Percentiles rank a stretch among this genome's conserved stretches.
Evolutionary conservation across 805 yeast species (phyloP).

Genomic region (Lipomyces lipofer): DNA sequence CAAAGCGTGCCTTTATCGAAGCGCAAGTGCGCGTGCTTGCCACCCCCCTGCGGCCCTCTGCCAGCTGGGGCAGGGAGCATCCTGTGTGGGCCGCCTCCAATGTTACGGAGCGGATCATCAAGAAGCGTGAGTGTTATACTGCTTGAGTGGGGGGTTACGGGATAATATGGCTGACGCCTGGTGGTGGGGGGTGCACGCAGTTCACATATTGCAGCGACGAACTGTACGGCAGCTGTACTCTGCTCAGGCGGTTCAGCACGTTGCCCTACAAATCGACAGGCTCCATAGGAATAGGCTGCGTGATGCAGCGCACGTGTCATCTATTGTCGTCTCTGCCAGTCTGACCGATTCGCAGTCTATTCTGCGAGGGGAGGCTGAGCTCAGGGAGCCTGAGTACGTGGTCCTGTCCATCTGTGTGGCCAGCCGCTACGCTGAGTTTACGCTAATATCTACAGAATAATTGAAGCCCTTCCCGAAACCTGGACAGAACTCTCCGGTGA

Average conservation of each 20-base stretch:
- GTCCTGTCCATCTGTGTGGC: neutral
- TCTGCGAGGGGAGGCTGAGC: conserved; percentile 13
- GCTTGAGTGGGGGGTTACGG: too few species aligned
- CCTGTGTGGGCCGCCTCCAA: conserved; percentile 12
- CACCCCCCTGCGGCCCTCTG: conserved; percentile 20
- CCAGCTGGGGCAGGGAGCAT: conserved; percentile 11
- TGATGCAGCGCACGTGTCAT: conserved; percentile 1
- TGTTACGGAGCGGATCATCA: conserved; percentile 7
- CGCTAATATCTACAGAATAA: too few species aligned
- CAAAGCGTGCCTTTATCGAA: conserved; percentile 26
- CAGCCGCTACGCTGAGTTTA: too few species aligned
- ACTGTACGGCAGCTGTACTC: conserved; percentile 13
- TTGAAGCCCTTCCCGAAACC: conserved; percentile 19
- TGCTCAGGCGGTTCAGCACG: conserved; percentile 27
- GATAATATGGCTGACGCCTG: too few species aligned
- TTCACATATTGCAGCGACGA: conserved; percentile 18
- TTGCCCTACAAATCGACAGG: conserved; percentile 24
- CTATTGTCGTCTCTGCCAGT: conserved; percentile 9
- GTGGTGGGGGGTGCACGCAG: too few species aligned
- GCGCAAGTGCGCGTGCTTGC: conserved; percentile 23
- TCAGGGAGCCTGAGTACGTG: conserved; percentile 18
- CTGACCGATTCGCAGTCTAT: conserved; percentile 10
- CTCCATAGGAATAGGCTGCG: conserved; percentile 8
- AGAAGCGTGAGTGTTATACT: conserved; percentile 5
- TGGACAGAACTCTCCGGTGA: conserved; percentile 20